These are phyloP conservation scores for Leishmania gerbilli DNA, from an alignment of 208 protist genomes.

Conservation along the genomic window DNA sequence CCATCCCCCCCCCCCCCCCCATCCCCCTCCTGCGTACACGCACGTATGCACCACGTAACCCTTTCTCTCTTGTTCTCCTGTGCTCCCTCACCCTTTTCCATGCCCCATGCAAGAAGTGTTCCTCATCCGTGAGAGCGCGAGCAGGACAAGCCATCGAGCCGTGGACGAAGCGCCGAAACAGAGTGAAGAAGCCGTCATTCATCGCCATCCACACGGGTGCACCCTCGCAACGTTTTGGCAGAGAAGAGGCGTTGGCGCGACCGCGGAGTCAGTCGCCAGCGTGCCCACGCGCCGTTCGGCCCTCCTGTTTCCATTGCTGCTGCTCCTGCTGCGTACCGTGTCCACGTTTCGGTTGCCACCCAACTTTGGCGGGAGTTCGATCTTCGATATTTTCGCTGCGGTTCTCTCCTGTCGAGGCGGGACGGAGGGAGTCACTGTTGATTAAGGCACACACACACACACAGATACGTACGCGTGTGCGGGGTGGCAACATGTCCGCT, in stretches of 20 bases:
- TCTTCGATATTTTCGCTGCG: neutral
- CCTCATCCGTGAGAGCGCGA: neutral
- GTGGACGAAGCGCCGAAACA: no score
- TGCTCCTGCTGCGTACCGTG: neutral
- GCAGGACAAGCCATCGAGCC: neutral
- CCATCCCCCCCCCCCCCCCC: no score
- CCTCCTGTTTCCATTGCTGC: neutral
- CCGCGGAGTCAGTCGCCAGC: neutral
- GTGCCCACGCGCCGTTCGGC: neutral
- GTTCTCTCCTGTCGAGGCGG: neutral
- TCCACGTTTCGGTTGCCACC: neutral
- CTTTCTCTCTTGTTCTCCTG: no score
- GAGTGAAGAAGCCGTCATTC: neutral
- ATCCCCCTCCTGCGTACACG: neutral
- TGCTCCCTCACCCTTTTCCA: neutral
- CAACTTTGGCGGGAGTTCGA: neutral
- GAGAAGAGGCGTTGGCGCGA: neutral
- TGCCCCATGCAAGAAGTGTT: neutral
- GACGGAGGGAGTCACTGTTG: neutral
- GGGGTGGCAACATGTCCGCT: conserved; percentile 4
- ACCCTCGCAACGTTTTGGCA: neutral
- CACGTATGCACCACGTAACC: no score
- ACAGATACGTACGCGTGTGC: conserved; percentile 1
- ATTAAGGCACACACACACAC: neutral
- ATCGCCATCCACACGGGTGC: neutral